Evolutionary conservation across 345 rosid species (phyloP).

Genomic region (Iberis pinnata): DNA sequence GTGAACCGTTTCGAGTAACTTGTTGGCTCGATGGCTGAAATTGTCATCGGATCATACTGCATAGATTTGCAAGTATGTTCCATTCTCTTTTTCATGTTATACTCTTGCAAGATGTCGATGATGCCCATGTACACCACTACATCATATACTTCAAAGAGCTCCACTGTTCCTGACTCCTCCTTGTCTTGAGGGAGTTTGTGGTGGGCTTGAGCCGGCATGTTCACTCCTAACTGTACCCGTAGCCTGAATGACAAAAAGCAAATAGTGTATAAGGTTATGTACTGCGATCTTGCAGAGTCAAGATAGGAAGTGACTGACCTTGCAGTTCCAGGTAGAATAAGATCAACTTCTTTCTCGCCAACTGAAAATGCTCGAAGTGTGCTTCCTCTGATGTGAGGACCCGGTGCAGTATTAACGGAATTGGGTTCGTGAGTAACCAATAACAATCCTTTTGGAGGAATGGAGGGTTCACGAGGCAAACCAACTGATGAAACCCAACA

Average conservation of each 20-base stretch:
- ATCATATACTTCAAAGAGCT: conserved; percentile 75
- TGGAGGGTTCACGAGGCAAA: conserved; percentile 37
- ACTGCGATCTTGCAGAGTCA: too few relatives aligned
- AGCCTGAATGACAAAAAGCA: conserved; percentile 41
- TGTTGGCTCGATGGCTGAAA: conserved; percentile 69
- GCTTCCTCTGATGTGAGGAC: conserved; percentile 83
- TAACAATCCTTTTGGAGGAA: conserved; percentile 60
- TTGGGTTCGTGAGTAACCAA: conserved; percentile 74
- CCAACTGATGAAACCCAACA: conserved; percentile 33
- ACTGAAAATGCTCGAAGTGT: conserved; percentile 60
- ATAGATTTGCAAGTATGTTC: conserved; percentile 69
- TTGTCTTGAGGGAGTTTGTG: conserved; percentile 43
- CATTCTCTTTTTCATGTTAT: conserved; percentile 62
- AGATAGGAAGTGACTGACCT: conserved; percentile 39
- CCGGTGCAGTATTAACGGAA: conserved; percentile 58
- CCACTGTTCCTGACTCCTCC: conserved; percentile 44
- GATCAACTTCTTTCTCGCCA: conserved; percentile 81
- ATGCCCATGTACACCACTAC: conserved; percentile 93
- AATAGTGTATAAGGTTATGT: too few relatives aligned
- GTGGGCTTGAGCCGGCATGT: conserved; percentile 95
- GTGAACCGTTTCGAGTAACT: conserved; percentile 66
- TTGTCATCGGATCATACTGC: conserved; percentile 47
- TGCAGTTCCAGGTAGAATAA: conserved; percentile 75
- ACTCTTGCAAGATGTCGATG: conserved; percentile 81
- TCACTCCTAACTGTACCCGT: conserved; percentile 88